A percentile compares a stretch with the other conserved stretches of the same genome.
phyloP scores from a whole-genome alignment of 805 yeast genomes.

The Metschnikowia koreensis region DNA sequence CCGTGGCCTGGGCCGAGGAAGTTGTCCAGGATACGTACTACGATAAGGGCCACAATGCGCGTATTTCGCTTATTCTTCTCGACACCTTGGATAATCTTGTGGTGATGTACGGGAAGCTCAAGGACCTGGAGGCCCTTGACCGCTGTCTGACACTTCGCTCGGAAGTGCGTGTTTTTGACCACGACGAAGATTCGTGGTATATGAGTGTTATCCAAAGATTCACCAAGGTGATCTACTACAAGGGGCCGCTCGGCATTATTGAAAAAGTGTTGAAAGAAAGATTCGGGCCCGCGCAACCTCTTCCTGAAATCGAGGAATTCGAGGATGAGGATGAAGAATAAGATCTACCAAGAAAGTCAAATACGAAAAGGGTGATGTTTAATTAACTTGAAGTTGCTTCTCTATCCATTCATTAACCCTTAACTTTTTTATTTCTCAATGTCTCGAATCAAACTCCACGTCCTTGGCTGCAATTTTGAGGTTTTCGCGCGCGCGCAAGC shows the following conservation, averaged over 20 bases:
- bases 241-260: conserved; percentile 42
- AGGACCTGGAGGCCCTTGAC: conserved; percentile 23
- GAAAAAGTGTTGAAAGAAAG: conserved; percentile 41
- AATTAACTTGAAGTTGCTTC: not conserved
- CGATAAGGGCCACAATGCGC: conserved; percentile 25
- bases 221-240: conserved; percentile 38
- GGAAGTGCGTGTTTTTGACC: conserved; percentile 28
- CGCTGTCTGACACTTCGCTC: conserved; percentile 29
- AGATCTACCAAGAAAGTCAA: not conserved
- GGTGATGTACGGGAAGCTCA: conserved; percentile 29
- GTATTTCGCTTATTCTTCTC: conserved; percentile 29
- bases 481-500: not conserved
- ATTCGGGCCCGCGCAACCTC: conserved; percentile 32
- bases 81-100: conserved; percentile 32
- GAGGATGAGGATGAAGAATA: conserved; percentile 40
- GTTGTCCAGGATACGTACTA: conserved; percentile 36
- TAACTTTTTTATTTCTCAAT: not conserved
- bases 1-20: conserved; percentile 43
- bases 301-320: conserved; percentile 40
- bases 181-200: conserved; percentile 31
- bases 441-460: not conserved
- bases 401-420: not conserved
- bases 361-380: no score
- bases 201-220: conserved; percentile 31
- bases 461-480: not conserved